Conservation (phyloP, 495 filamentous ascomycete species). For the Cenococcum geophilum region DNA sequence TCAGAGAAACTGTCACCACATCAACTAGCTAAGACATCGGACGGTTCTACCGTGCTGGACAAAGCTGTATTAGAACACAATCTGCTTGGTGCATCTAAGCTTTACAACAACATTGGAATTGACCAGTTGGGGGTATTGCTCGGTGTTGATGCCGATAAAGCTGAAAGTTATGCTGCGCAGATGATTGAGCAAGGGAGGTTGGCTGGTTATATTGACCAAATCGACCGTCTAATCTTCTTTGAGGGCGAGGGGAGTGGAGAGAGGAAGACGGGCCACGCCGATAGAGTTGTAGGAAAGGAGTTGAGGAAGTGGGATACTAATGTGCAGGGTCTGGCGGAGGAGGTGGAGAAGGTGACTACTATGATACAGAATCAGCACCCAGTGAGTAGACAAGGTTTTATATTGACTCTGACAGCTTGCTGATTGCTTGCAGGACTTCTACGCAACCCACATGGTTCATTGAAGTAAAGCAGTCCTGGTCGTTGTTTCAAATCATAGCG, state of each 20-base stretch:
- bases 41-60: constrained; percentile 88
- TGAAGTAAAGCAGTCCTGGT: not conserved
- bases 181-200: constrained; percentile 95
- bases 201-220: constrained; percentile 87
- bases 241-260: constrained; percentile 64
- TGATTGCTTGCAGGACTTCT: constrained; percentile 29
- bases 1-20: constrained; percentile 73
- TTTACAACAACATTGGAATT: constrained; percentile 85
- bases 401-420: not conserved
- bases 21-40: constrained; percentile 79
- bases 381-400: constrained; percentile 35
- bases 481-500: constrained; percentile 7
- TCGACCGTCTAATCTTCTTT: constrained; percentile 82
- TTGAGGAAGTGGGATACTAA: constrained; percentile 84
- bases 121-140: constrained; percentile 70
- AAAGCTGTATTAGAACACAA: constrained; percentile 96
- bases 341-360: constrained; percentile 79
- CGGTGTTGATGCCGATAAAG: constrained; percentile 70
- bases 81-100: constrained; percentile 71
- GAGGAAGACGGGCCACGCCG: constrained; percentile 52
- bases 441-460: constrained; percentile 34
- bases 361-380: constrained; percentile 66
- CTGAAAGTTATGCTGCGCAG: constrained; percentile 82
- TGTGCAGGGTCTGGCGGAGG: constrained; percentile 76
- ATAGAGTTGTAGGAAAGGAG: constrained; percentile 56